Evolutionary conservation across 495 filamentous ascomycete genomes (phyloP).

Genomic region (Aspergillus cristatus): DNA sequence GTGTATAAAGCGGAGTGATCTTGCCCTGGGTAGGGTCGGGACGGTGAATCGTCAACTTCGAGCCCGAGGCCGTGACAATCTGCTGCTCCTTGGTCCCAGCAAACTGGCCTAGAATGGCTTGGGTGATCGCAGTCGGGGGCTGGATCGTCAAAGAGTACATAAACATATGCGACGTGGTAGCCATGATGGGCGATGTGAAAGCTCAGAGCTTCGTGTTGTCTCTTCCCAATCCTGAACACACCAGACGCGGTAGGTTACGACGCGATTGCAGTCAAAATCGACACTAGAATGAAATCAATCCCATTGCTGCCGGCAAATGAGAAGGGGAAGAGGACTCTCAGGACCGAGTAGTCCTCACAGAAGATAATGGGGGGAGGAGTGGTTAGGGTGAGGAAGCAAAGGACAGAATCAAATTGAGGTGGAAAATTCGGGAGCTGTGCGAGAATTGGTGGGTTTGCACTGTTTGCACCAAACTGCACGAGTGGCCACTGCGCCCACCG

Average conservation of each 20-base stretch:
- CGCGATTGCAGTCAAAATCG: constrained; percentile 26
- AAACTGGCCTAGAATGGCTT: constrained; percentile 90
- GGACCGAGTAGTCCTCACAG: constrained; percentile 16
- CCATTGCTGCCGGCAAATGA: constrained; percentile 28
- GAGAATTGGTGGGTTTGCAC: constrained; percentile 4
- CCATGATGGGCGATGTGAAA: constrained; percentile 57
- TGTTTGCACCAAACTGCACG: constrained; percentile 9
- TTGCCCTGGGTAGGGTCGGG: constrained; percentile 80
- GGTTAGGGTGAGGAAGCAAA: constrained; percentile 5
- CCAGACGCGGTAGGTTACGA: constrained; percentile 12
- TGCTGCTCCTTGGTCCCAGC: constrained; percentile 92
- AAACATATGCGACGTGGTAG: constrained; percentile 94
- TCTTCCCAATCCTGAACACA: constrained; percentile 10
- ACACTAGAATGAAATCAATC: constrained; percentile 25
- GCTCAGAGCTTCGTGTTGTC: constrained; percentile 12
- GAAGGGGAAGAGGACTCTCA: constrained; percentile 19
- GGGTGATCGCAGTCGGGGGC: constrained; percentile 75
- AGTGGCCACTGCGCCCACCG: constrained; percentile 4
- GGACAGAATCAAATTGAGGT: constrained; percentile 25
- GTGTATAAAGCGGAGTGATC: constrained; percentile 72
- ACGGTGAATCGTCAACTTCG: constrained; percentile 76
- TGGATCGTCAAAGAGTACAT: constrained; percentile 94
- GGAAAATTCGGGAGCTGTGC: constrained; percentile 14
- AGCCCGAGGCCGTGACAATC: constrained; percentile 89
- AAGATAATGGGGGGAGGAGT: constrained; percentile 1